Evolutionary conservation across 148 eudicot genomes (phyloP).

Genomic region (Camellia granthamiana): DNA sequence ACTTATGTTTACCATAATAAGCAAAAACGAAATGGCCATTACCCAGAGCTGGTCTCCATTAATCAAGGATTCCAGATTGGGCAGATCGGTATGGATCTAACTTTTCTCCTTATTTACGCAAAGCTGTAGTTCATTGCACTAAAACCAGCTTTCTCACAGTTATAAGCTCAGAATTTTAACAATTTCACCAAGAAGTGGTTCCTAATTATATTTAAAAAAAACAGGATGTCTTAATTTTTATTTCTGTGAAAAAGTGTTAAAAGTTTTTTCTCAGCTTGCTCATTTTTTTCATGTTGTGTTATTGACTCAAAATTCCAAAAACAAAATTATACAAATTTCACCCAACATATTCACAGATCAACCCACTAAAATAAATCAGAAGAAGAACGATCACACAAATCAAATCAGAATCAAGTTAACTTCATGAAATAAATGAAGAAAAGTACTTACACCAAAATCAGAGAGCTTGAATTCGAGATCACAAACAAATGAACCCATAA

Average conservation of each 20-base stretch:
- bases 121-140: no score
- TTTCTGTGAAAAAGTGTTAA: neutral
- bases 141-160: neutral
- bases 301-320: neutral
- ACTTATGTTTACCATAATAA: neutral
- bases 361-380: neutral
- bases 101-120: neutral
- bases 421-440: neutral
- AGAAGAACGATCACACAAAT: neutral
- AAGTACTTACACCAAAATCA: neutral
- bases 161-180: neutral
- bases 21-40: neutral
- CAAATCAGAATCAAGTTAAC: no score
- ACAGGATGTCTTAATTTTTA: neutral
- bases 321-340: neutral
- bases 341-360: neutral
- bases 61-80: neutral
- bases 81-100: neutral
- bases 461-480: conserved; percentile 1
- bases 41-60: neutral
- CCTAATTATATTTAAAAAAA: neutral
- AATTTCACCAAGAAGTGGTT: neutral
- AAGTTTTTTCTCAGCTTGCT: neutral
- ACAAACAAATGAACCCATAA: neutral
- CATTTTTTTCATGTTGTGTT: neutral